These are phyloP conservation scores for Glomus cerebriforme DNA, from an alignment of 192 early-diverging fungal species.

Conservation along the genomic window DNA sequence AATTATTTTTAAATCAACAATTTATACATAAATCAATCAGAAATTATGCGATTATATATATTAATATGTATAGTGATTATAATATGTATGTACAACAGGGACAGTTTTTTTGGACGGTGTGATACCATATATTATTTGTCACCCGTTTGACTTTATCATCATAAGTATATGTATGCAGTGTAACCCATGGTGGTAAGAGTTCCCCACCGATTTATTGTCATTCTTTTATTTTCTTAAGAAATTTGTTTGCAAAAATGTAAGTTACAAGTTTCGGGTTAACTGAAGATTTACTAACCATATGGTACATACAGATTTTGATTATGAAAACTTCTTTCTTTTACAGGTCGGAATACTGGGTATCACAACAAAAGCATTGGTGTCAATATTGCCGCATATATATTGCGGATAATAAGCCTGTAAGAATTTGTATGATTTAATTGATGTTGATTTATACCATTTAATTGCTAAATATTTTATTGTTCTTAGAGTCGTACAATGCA, in stretches of 20 bases:
- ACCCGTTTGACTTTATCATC: too few relatives aligned
- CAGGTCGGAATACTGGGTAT: constrained; percentile 66
- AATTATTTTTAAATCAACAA: too few relatives aligned
- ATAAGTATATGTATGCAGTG: too few relatives aligned
- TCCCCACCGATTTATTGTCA: too few relatives aligned
- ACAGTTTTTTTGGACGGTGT: too few relatives aligned
- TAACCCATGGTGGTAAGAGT: too few relatives aligned
- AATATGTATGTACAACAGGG: too few relatives aligned
- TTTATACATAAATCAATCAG: too few relatives aligned
- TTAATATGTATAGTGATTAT: too few relatives aligned
- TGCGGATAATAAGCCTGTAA: constrained; percentile 80
- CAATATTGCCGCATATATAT: constrained; percentile 82
- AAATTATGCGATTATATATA: too few relatives aligned
- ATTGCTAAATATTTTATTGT: not conserved
- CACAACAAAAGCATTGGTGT: constrained; percentile 82
- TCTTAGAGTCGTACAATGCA: constrained; percentile 59
- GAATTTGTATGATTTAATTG: constrained; percentile 21
- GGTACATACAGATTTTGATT: not conserved
- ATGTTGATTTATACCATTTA: not conserved
- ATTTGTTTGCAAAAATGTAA: not conserved
- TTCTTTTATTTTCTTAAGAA: too few relatives aligned
- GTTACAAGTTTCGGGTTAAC: not conserved
- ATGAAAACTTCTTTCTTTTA: not conserved
- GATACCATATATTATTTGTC: too few relatives aligned
- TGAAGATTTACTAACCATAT: not conserved